These are phyloP conservation scores for Nicotiana sylvestris DNA, from an alignment of 257 asterid species.

Conservation along the genomic window DNA sequence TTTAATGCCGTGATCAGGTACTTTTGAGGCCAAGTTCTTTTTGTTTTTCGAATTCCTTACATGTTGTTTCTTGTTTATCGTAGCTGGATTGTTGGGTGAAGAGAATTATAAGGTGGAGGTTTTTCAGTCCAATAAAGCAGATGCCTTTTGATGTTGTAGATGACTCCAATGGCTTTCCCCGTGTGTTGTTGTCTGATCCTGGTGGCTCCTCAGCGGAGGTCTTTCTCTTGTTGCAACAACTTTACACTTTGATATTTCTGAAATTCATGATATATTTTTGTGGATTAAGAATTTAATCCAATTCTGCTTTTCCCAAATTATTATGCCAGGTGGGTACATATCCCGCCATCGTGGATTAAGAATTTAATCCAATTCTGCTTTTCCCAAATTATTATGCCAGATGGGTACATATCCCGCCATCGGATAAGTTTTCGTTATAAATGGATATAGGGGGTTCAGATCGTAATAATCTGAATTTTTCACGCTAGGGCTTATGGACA, in stretches of 20 bases:
- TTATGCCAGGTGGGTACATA: too few species aligned
- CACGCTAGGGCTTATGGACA: too few species aligned
- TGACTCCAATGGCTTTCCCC: constrained; percentile 28
- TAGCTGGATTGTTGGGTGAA: not conserved
- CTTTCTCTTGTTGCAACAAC: not conserved
- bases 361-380: not conserved
- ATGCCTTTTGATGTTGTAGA: constrained; percentile 32
- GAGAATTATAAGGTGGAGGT: constrained; percentile 29
- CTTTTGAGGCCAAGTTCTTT: not conserved
- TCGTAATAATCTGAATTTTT: too few species aligned
- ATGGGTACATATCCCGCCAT: too few species aligned
- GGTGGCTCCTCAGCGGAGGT: constrained; percentile 42
- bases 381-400: too few species aligned
- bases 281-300: not conserved
- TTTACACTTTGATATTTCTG: too few species aligned
- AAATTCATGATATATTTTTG: not conserved
- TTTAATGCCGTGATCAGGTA: not conserved
- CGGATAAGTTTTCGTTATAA: too few species aligned
- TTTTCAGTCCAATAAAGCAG: constrained; percentile 30
- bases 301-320: not conserved
- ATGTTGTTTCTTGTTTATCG: not conserved
- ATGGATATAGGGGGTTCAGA: too few species aligned
- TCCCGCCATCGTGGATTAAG: not conserved
- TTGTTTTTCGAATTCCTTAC: not conserved
- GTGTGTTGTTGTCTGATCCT: constrained; percentile 33